Conservation (phyloP, 257 asterid genomes). For the Coffea canephora region DNA sequence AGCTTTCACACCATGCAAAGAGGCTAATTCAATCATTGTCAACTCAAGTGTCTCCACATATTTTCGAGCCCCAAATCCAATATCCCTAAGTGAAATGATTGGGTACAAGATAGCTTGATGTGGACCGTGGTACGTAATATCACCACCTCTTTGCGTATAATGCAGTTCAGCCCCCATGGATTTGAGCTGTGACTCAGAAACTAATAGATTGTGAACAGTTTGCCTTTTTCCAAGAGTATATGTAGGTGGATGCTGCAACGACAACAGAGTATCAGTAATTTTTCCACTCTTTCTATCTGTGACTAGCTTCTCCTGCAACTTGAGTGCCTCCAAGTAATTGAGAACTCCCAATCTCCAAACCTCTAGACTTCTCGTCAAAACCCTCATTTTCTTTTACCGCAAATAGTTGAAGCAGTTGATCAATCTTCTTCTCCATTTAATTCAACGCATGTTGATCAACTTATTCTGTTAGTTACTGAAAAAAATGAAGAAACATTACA, state of each 20-base stretch:
- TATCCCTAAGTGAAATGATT: slow-evolving; percentile 51
- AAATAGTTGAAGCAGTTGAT: slow-evolving; percentile 1
- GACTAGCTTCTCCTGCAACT: slow-evolving; percentile 56
- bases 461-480: too few species aligned
- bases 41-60: slow-evolving; percentile 68
- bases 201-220: slow-evolving; percentile 53
- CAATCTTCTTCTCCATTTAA: background rate
- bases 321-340: slow-evolving; percentile 54
- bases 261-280: slow-evolving; percentile 47
- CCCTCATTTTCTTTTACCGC: slow-evolving; percentile 16
- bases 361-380: slow-evolving; percentile 32
- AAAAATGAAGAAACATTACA: too few species aligned
- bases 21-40: slow-evolving; percentile 64
- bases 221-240: slow-evolving; percentile 73
- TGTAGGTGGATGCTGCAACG: slow-evolving; percentile 75
- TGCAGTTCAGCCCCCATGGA: slow-evolving; percentile 63
- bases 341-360: slow-evolving; percentile 64
- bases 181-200: slow-evolving; percentile 52
- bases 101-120: slow-evolving; percentile 73
- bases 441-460: background rate
- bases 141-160: slow-evolving; percentile 76
- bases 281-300: slow-evolving; percentile 47
- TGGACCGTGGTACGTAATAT: slow-evolving; percentile 78
- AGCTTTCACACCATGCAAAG: slow-evolving; percentile 55
- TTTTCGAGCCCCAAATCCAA: slow-evolving; percentile 65